Percentiles rank a stretch among this genome's conserved stretches.
phyloP scores from a whole-genome alignment of 257 asterid species.

The Voacanga thouarsii region DNA sequence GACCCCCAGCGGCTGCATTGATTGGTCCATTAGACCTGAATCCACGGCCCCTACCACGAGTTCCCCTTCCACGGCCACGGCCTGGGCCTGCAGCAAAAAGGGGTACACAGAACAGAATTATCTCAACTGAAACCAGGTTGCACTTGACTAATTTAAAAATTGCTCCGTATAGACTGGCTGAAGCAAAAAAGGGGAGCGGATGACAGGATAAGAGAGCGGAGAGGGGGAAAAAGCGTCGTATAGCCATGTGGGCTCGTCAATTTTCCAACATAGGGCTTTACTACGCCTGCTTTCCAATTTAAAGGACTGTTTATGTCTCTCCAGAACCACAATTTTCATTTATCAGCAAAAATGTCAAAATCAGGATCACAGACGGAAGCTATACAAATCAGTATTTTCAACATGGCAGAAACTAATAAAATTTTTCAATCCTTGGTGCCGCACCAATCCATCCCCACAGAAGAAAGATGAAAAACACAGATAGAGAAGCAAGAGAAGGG shows the following conservation, averaged over 20 bases:
- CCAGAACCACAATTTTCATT: not conserved
- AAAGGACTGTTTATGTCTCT: not conserved
- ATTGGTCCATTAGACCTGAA: conserved; percentile 53
- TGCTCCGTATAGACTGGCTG: no score
- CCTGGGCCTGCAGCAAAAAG: conserved; percentile 66
- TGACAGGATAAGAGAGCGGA: no score
- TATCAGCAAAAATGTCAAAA: not conserved
- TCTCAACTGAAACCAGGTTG: not conserved
- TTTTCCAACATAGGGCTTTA: no score
- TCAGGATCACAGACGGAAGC: not conserved
- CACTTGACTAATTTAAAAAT: not conserved
- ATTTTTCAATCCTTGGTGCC: not conserved
- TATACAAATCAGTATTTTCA: not conserved
- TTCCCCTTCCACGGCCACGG: conserved; percentile 80
- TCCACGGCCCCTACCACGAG: conserved; percentile 81
- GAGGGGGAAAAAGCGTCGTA: no score
- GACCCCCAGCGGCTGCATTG: conserved; percentile 38
- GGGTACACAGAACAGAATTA: not conserved
- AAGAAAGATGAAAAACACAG: not conserved
- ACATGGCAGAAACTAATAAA: not conserved
- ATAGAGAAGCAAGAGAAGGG: not conserved
- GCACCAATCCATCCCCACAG: not conserved
- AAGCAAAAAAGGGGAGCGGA: no score
- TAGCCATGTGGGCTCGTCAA: no score
- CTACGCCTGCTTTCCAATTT: not conserved